phyloP scores from a whole-genome alignment of 2,329 filamentous ascomycete species.

The Colletotrichum scovillei region DNA sequence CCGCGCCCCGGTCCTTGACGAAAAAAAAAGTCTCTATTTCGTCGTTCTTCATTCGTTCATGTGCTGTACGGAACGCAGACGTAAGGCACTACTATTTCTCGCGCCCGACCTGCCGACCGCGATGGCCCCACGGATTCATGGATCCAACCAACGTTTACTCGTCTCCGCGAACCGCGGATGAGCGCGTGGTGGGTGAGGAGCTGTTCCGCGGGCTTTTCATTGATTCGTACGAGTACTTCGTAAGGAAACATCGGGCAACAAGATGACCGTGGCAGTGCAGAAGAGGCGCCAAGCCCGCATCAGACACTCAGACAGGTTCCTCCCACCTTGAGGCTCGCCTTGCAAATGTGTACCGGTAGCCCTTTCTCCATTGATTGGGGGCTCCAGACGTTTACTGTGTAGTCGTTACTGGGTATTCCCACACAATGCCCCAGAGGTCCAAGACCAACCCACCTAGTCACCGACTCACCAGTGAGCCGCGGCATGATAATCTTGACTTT shows the following conservation, averaged over 20 bases:
- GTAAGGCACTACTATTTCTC: not conserved
- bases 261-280: conserved; percentile 24
- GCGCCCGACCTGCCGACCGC: not conserved
- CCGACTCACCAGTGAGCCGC: not conserved
- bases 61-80: not conserved
- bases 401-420: not conserved
- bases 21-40: not conserved
- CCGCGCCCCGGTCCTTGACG: not conserved
- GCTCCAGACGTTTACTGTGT: not conserved
- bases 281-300: conserved; percentile 24
- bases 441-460: too few species aligned
- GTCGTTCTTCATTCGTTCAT: not conserved
- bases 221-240: not conserved
- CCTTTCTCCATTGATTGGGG: conserved; percentile 11
- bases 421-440: too few species aligned
- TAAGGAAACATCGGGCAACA: not conserved
- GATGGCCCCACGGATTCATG: not conserved
- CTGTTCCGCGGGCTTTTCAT: not conserved
- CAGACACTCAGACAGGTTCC: not conserved
- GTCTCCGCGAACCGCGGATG: not conserved
- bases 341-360: too few species aligned
- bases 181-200: not conserved
- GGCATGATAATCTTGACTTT: conserved; percentile 16
- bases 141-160: not conserved
- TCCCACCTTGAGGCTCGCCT: not conserved